Conservation (phyloP, 2,329 filamentous ascomycete genomes). For the Pleurostoma richardsiae region DNA sequence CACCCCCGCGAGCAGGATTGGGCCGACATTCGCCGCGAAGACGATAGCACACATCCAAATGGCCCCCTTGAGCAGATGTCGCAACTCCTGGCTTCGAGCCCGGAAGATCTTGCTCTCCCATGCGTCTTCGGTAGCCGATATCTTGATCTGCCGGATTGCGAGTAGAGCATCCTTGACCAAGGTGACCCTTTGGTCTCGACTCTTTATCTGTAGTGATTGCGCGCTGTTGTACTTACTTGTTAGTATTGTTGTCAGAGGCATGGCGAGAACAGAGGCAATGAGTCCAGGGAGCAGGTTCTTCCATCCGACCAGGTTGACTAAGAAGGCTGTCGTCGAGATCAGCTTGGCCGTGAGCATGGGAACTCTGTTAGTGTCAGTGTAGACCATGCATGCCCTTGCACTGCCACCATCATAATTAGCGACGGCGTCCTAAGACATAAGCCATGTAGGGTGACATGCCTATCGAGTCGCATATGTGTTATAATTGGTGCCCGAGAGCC, state of each 20-base stretch:
- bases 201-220: conserved; percentile 27
- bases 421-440: not conserved
- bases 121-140: conserved; percentile 26
- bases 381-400: conserved; percentile 21
- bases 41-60: conserved; percentile 22
- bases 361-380: conserved; percentile 24
- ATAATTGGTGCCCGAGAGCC: conserved; percentile 25
- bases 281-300: conserved; percentile 22
- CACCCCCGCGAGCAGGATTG: conserved; percentile 24
- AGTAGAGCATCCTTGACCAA: conserved; percentile 28
- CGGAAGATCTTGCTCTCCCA: conserved; percentile 26
- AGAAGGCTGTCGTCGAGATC: conserved; percentile 20
- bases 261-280: conserved; percentile 16
- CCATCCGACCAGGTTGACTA: conserved; percentile 24
- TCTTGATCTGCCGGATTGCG: conserved; percentile 31
- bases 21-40: conserved; percentile 22
- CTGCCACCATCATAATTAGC: conserved; percentile 2
- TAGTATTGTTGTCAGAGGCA: conserved; percentile 20
- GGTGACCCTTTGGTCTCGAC: conserved; percentile 26
- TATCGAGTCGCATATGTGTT: conserved; percentile 26
- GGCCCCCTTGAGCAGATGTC: conserved; percentile 23
- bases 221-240: conserved; percentile 22
- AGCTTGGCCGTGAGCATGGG: conserved; percentile 27
- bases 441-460: conserved; percentile 11
- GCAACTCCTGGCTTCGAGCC: conserved; percentile 26